Evolutionary conservation across 306 rosid species (phyloP).

Genomic region (Malus domestica): DNA sequence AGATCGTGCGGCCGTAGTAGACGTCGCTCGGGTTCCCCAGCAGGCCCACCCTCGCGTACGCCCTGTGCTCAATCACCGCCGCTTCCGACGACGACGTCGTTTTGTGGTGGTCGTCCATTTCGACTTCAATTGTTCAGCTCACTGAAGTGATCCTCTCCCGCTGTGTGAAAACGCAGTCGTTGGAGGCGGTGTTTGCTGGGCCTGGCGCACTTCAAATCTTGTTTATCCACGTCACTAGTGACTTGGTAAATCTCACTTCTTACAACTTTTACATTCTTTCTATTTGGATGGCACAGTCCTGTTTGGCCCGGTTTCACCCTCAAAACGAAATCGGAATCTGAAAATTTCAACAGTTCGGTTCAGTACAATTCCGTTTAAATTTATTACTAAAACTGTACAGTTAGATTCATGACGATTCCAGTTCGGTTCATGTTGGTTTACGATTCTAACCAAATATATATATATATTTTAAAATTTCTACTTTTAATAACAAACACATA

Average conservation of each 20-base stretch:
- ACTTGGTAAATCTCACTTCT: background rate
- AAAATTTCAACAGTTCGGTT: too few species aligned
- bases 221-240: background rate
- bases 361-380: too few species aligned
- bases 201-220: background rate
- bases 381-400: too few species aligned
- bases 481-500: too few species aligned
- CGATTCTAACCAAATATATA: too few species aligned
- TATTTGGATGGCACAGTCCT: too few species aligned
- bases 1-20: constrained; percentile 55
- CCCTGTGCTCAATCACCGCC: constrained; percentile 38
- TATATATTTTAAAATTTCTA: too few species aligned
- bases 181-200: background rate
- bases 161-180: background rate
- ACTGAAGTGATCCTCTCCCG: background rate
- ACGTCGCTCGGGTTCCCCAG: constrained; percentile 95
- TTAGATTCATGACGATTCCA: too few species aligned
- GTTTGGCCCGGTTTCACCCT: too few species aligned
- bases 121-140: background rate
- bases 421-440: too few species aligned
- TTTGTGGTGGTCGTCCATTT: background rate
- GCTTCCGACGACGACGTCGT: background rate
- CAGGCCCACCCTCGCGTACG: constrained; percentile 71
- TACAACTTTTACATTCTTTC: too few species aligned
- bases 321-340: too few species aligned